Evolutionary conservation across 2,329 filamentous ascomycete genomes (phyloP), one percentile per base, ranked within the genome.

Genomic region (Talaromyces atroroseus): DNA sequence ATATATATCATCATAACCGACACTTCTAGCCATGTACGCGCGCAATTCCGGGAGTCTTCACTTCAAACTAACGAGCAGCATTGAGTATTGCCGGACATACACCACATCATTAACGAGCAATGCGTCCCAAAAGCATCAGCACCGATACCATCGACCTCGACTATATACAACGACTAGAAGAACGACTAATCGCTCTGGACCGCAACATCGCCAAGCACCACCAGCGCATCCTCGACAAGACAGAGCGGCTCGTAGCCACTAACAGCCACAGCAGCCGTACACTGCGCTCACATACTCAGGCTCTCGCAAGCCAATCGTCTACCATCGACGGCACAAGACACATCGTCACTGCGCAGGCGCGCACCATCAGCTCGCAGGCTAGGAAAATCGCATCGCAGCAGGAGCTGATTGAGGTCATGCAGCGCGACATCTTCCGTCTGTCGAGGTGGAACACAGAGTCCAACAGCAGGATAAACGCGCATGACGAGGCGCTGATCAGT

Each of bases 21-120:
- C 40, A 42, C n/a, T 23, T 24, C 23, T 20, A 18, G 12, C 36
- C 36, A 45, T 45, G 42, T 51, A n/a, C 20, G 23, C 11, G 14
- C 12, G 2, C 32, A 38, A 34, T 5, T 5, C 32, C 32, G 4
- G 32, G 32, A 34, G 10, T 14, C 12, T 14, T 18, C 14, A 49
- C n/a, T n/a, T n/a, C n/a, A n/a, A n/a, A n/a, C n/a, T n/a, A n/a
- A n/a, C n/a, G n/a, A n/a, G n/a, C n/a, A n/a, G n/a, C n/a, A n/a
- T n/a, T n/a, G n/a, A n/a, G n/a, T n/a, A n/a, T n/a, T n/a, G n/a
- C n/a, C n/a, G n/a, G n/a, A n/a, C n/a, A n/a, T n/a, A n/a, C n/a
- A n/a, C n/a, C 29, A 29, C 49, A 51, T 52, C 16, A 44, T 44
- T 52, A 26, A 52, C 24, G 34, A n/a, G 26, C 23, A 45, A 52